phyloP scores from a whole-genome alignment of 2,329 filamentous ascomycete genomes.

The Neurospora sp. region DNA sequence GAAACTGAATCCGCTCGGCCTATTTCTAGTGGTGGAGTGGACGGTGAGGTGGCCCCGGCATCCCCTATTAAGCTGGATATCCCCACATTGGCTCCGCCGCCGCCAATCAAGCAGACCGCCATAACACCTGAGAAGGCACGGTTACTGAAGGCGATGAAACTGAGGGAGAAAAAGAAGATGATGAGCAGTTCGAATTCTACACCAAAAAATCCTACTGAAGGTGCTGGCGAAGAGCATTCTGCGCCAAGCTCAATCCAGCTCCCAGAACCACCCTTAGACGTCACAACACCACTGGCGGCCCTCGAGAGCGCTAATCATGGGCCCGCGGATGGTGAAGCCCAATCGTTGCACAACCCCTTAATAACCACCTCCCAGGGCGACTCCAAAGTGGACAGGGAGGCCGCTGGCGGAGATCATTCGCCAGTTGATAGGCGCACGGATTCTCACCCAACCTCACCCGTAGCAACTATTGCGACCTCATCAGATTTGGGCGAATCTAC shows the following conservation, averaged over 20 bases:
- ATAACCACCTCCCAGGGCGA: constrained; percentile 38
- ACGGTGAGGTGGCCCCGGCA: constrained; percentile 35
- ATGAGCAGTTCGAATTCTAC: constrained; percentile 22
- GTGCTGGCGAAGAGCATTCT: constrained; percentile 19
- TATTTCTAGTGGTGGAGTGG: constrained; percentile 25
- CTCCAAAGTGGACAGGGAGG: constrained; percentile 45
- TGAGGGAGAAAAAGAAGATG: constrained; percentile 70
- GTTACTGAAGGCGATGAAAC: constrained; percentile 86
- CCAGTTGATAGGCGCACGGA: constrained; percentile 41
- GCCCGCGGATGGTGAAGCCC: background rate
- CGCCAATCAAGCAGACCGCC: constrained; percentile 32
- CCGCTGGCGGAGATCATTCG: constrained; percentile 32
- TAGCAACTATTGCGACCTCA: constrained; percentile 38
- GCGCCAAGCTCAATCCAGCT: constrained; percentile 12
- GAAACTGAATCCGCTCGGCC: constrained; percentile 21
- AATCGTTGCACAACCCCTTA: background rate
- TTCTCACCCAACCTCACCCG: constrained; percentile 48
- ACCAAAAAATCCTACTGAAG: constrained; percentile 17
- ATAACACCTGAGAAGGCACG: constrained; percentile 85
- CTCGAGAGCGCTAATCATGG: background rate
- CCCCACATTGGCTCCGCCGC: constrained; percentile 26
- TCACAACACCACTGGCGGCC: constrained; percentile 16
- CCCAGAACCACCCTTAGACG: constrained; percentile 27
- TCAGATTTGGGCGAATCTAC: constrained; percentile 51
- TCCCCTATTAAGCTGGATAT: constrained; percentile 30